These are phyloP conservation scores for Daldinia concentrica DNA, from an alignment of 495 filamentous ascomycete species.

Conservation along the genomic window DNA sequence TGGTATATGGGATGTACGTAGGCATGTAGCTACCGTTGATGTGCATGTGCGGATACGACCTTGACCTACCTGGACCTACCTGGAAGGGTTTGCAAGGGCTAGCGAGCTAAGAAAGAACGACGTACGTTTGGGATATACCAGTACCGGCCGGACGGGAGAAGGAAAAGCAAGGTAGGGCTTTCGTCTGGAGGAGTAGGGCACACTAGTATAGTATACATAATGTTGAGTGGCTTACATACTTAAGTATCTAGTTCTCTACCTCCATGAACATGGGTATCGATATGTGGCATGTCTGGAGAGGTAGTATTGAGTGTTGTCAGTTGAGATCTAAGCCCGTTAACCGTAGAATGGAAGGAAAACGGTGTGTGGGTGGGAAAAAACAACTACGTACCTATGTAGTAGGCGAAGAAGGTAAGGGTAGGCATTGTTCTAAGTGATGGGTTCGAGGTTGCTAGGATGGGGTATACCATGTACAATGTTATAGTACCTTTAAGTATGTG, in stretches of 20 bases:
- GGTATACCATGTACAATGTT: background rate
- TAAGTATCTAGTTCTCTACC: slow-evolving; percentile 17
- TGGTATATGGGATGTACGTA: slow-evolving; percentile 24
- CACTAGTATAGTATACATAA: slow-evolving; percentile 8
- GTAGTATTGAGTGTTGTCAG: slow-evolving; percentile 29
- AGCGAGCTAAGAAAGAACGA: slow-evolving; percentile 36
- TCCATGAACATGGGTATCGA: slow-evolving; percentile 10
- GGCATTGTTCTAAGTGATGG: slow-evolving; percentile 11
- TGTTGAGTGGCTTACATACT: background rate
- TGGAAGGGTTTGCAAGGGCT: slow-evolving; percentile 20
- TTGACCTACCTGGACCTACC: slow-evolving; percentile 24
- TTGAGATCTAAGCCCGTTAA: slow-evolving; percentile 44
- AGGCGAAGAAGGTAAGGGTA: background rate
- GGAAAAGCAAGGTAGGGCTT: slow-evolving; percentile 10
- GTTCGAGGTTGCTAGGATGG: slow-evolving; percentile 21
- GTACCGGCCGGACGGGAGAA: slow-evolving; percentile 35
- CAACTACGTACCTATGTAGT: too few species aligned
- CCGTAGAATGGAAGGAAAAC: slow-evolving; percentile 41
- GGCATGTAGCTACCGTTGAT: slow-evolving; percentile 42
- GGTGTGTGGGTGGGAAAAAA: slow-evolving; percentile 5
- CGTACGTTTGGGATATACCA: slow-evolving; percentile 22
- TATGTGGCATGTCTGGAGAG: slow-evolving; percentile 20
- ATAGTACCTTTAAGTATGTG: background rate
- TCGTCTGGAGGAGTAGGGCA: slow-evolving; percentile 18
- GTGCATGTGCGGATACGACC: slow-evolving; percentile 46